A percentile compares a stretch with the other conserved stretches of the same genome.
These are phyloP conservation scores for Globisporangium nodosum DNA, from an alignment of 352 stramenopile species.

Conservation along the genomic window DNA sequence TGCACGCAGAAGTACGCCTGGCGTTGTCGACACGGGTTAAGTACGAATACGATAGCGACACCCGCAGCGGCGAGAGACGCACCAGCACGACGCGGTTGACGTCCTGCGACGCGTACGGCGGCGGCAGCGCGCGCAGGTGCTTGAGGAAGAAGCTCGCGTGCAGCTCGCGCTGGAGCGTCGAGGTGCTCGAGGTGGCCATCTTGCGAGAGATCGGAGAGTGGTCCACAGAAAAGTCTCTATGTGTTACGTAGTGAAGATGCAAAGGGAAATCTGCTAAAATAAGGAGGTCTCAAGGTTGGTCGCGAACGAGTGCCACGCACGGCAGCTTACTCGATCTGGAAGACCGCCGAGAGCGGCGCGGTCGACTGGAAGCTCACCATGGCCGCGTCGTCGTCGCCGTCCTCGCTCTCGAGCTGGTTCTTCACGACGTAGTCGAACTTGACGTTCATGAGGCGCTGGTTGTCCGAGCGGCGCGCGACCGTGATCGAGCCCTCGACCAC, in stretches of 20 bases:
- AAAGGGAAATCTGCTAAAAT: neutral
- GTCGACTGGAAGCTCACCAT: constrained; percentile 24
- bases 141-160: constrained; percentile 80
- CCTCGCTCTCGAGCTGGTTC: constrained; percentile 36
- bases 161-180: constrained; percentile 59
- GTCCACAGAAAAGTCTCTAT: neutral
- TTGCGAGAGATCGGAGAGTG: neutral
- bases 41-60: neutral
- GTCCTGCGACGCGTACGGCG: constrained; percentile 76
- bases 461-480: constrained; percentile 76
- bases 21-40: neutral
- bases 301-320: neutral
- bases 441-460: constrained; percentile 88
- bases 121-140: constrained; percentile 61
- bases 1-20: constrained; percentile 85
- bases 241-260: neutral
- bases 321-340: constrained; percentile 81
- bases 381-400: constrained; percentile 18
- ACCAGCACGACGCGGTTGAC: constrained; percentile 75
- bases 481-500: constrained; percentile 59
- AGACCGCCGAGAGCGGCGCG: constrained; percentile 52
- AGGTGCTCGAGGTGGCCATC: constrained; percentile 6
- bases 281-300: neutral
- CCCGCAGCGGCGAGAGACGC: constrained; percentile 1
- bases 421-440: constrained; percentile 79